Base-by-base conservation (phyloP, 768 basidiomycete genomes). In the Pulveroboletus sp. region DNA sequence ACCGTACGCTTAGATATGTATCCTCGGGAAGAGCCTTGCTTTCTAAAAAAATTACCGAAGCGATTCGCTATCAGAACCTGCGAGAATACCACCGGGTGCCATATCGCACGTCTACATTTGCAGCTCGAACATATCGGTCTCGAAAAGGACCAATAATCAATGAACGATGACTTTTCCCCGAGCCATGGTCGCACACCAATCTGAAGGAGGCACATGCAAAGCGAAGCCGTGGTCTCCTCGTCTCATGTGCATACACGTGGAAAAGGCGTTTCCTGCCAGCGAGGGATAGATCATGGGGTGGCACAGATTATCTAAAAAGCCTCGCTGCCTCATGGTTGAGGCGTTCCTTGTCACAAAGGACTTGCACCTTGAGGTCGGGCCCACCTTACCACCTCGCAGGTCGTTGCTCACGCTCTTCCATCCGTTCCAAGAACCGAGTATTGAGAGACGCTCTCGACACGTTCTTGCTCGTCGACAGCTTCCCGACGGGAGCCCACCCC, bases 251-350 rank as follows among this genome's bases (percentile, higher is more conserved):
- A 15, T 39, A 53, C 60, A 61, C 60, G 60, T 61, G 60, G 31
- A 53, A 49, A 60, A 53, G 40, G 44, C 55, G 49, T 64, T 61
- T 60, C 45, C 21, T 40, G 46, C 52, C 51, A 28, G 39, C 51
- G 40, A 50, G 40, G 36, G 57, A 64, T 59, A 46, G 47, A 54
- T 32, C 21, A 21, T 21, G 39, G 50, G 33, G 50, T 40, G 55
- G 39, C 53, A 53, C 43, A 39, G 51, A 54, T 67, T 61, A 67
- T 64, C 63, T 57, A 66, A 66, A 61, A 49, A 0, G 39, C 44
- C 43, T 57, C 4, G 53, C 49, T 47, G 53, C 65, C 65, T 67
- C 65, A 52, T 65, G 65, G 55, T 52, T 11, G 39, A 40, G 36
- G 60, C 57, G 39, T 67, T 66, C 32, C 30, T 36, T 31, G 43